Evolutionary conservation across 768 basidiomycete genomes (phyloP).

Genomic region (Boletus subparvulus): DNA sequence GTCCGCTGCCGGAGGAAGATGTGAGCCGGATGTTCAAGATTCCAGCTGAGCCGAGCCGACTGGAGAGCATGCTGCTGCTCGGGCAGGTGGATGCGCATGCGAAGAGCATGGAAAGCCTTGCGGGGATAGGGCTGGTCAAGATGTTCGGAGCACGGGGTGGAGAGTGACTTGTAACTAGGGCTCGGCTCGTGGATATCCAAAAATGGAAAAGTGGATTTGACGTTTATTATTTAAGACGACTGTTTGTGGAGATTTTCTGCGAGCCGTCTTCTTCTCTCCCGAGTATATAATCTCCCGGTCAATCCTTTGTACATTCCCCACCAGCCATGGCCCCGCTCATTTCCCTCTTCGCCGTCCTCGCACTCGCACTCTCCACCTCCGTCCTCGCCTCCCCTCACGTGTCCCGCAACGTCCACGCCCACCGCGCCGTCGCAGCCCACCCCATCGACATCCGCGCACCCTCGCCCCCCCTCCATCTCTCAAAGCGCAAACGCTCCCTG

Average conservation of each 20-base stretch:
- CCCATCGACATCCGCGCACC: neutral
- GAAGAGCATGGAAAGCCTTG: slow-evolving; percentile 67
- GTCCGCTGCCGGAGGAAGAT: slow-evolving; percentile 86
- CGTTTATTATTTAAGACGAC: neutral
- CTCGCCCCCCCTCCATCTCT: neutral
- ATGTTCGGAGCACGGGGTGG: slow-evolving; percentile 72
- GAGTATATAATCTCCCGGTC: slow-evolving; percentile 16
- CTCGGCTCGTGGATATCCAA: neutral
- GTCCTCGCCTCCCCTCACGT: slow-evolving; percentile 39
- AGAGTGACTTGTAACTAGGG: neutral
- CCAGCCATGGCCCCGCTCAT: slow-evolving; percentile 35
- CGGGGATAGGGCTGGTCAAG: slow-evolving; percentile 68
- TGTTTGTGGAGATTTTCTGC: neutral
- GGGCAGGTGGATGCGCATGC: slow-evolving; percentile 88
- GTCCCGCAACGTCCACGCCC: slow-evolving; percentile 27
- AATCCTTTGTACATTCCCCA: slow-evolving; percentile 13
- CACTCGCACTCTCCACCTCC: slow-evolving; percentile 38
- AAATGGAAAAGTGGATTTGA: neutral
- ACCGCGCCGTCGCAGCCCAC: slow-evolving; percentile 14
- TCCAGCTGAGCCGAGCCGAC: slow-evolving; percentile 80
- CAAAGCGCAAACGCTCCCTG: slow-evolving; percentile 27
- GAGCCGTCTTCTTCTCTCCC: neutral
- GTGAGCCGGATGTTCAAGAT: slow-evolving; percentile 84
- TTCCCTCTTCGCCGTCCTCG: slow-evolving; percentile 44
- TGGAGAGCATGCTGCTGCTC: slow-evolving; percentile 82